Evolutionary conservation across 2,329 filamentous ascomycete species (phyloP).

Genomic region (Xylaria sp.): DNA sequence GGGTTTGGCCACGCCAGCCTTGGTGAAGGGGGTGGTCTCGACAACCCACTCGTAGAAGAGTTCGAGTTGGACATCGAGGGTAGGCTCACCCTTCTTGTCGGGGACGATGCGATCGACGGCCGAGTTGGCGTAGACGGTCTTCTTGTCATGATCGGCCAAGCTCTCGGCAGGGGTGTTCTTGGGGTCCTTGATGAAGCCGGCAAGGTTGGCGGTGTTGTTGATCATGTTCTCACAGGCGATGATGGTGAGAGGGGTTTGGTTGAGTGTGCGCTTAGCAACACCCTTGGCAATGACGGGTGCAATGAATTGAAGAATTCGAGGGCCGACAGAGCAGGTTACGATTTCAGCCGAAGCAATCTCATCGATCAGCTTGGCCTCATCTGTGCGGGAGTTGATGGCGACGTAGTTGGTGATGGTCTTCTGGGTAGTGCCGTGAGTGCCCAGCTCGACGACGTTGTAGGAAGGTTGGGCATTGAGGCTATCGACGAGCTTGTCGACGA

Average conservation of each 20-base stretch:
- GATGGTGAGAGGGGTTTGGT: slow-evolving; percentile 78
- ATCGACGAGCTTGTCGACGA: slow-evolving; percentile 85
- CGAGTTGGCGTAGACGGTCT: slow-evolving; percentile 94
- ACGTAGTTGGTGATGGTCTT: slow-evolving; percentile 95
- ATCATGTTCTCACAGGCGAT: slow-evolving; percentile 99
- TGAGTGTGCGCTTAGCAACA: slow-evolving; percentile 78
- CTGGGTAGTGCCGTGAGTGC: slow-evolving; percentile 77
- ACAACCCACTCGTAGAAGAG: slow-evolving; percentile 99
- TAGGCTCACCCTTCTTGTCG: slow-evolving; percentile 81
- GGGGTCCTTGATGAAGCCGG: slow-evolving; percentile 79
- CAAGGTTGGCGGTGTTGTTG: slow-evolving; percentile 89
- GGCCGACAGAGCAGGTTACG: slow-evolving; percentile 96
- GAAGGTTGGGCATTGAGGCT: slow-evolving; percentile 77
- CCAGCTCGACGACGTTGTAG: slow-evolving; percentile 95
- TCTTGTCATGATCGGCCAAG: slow-evolving; percentile 74
- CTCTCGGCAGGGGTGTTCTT: slow-evolving; percentile 76
- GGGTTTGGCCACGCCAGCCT: slow-evolving; percentile 40
- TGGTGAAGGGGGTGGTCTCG: slow-evolving; percentile 83
- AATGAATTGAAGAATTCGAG: slow-evolving; percentile 95
- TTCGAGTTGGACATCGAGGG: slow-evolving; percentile 93
- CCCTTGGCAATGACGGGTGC: slow-evolving; percentile 95
- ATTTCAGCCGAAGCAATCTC: slow-evolving; percentile 89
- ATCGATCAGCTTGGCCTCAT: slow-evolving; percentile 82
- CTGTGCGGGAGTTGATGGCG: slow-evolving; percentile 91
- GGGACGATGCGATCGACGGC: slow-evolving; percentile 99